Base-by-base conservation (phyloP, 345 rosid genomes). In the Syzygium aqueum region DNA sequence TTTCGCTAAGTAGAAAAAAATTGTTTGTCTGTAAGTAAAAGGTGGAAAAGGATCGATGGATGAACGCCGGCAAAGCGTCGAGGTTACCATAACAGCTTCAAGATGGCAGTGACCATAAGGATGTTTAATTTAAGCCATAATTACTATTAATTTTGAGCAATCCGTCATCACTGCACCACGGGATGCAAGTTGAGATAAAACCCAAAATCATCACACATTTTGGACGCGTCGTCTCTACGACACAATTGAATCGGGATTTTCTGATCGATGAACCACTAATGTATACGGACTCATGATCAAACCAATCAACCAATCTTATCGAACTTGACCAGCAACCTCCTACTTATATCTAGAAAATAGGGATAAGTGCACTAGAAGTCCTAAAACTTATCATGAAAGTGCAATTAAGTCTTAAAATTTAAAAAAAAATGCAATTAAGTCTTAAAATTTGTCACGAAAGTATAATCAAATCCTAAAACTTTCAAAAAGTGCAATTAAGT, bases 101-200 rank as follows among this genome's bases (percentile, higher is more conserved):
- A 27, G 8, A 27, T 61, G 3, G 4, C 0, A 0, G 8, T 0
- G 2, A 40, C 43, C 5, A 4, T 40, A 40, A 61, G 8, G 3
- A 6, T 16, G 5, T 65, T 7, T 0, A 1, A 65, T 30, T 2
- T 16, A 0, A 67, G 37, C 4, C 11, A 67, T 30, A 16, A 67
- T 67, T 67, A 17, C 3, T 8, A 65, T 30, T 7, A 28, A 67
- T 67, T 65, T 8, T 30, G 23, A 67, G 1, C 1, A 8, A 2
- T 3, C 9, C 0, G 6, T 4, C 78, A 2, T 16, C 3, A 1
- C 21, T 65, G 11, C 12, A 65, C 19, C 5, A 16, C 37, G 17
- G 1, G 1, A 16, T 65, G 22, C 23, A 28, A 28, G 3, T 63
- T 17, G 16, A 63, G 77, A 4, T 63, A 28, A 28, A 65, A 28